These are phyloP conservation scores for Dittrichia graveolens DNA, from an alignment of 129 eudicot genomes.

Conservation along the genomic window DNA sequence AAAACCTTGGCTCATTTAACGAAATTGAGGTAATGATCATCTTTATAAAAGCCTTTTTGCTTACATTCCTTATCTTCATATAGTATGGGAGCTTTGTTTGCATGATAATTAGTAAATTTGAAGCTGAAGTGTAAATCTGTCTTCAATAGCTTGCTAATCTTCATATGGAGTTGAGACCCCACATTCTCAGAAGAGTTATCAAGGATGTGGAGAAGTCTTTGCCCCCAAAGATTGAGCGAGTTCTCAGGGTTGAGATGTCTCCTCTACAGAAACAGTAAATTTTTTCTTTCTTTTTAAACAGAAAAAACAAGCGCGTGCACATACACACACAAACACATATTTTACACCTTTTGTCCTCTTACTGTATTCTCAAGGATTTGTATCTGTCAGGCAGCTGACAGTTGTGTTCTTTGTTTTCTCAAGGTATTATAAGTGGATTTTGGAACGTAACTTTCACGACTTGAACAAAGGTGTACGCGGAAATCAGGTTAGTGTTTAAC, in stretches of 20 bases:
- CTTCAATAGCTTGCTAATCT: neutral
- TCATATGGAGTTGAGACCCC: constrained; percentile 62
- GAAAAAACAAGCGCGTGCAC: too few relatives aligned
- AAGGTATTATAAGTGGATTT: constrained; percentile 98
- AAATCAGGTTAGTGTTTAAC: constrained; percentile 73
- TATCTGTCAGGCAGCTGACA: neutral
- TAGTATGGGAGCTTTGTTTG: neutral
- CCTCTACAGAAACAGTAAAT: constrained; percentile 97
- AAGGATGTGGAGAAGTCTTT: constrained; percentile 99
- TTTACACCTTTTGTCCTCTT: neutral
- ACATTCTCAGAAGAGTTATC: constrained; percentile 92
- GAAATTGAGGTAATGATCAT: constrained; percentile 69
- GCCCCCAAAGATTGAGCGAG: constrained; percentile 99
- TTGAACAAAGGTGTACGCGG: constrained; percentile 98
- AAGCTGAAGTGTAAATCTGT: neutral
- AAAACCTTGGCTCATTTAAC: constrained; percentile 90
- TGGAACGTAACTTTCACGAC: constrained; percentile 98
- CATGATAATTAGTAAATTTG: neutral
- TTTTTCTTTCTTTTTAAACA: neutral
- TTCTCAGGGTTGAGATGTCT: constrained; percentile 98
- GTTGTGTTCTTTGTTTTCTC: neutral
- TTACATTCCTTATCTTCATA: neutral
- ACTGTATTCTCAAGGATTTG: neutral
- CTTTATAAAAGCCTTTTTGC: neutral
- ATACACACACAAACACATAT: too few relatives aligned